A percentile compares a stretch with the other conserved stretches of the same genome.
These are phyloP conservation scores for Lactifluus piperatus DNA, from an alignment of 768 basidiomycete species.

Conservation along the genomic window DNA sequence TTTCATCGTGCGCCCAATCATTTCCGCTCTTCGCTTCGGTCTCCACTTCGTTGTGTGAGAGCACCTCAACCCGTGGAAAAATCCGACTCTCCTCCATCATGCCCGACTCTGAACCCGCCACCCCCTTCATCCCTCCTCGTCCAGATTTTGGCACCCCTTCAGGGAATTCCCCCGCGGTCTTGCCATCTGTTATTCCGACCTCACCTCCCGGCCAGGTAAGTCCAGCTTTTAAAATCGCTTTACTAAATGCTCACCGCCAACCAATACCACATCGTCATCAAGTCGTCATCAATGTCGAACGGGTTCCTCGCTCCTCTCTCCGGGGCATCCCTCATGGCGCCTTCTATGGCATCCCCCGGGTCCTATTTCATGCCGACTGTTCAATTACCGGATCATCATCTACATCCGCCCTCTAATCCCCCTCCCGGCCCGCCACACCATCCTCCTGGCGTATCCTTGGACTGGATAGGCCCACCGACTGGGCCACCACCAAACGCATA, in stretches of 20 bases:
- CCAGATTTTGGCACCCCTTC: slow-evolving; percentile 20
- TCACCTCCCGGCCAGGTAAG: slow-evolving; percentile 17
- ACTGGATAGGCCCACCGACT: slow-evolving; percentile 25
- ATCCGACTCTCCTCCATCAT: neutral
- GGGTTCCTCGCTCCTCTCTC: slow-evolving; percentile 15
- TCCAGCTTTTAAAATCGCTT: neutral
- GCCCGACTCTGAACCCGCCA: slow-evolving; percentile 19
- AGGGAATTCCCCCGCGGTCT: slow-evolving; percentile 19
- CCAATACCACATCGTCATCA: slow-evolving; percentile 1
- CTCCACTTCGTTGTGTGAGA: neutral
- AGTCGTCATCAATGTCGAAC: slow-evolving; percentile 15
- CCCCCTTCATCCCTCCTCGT: slow-evolving; percentile 28
- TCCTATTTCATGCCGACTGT: slow-evolving; percentile 29
- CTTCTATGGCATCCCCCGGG: slow-evolving; percentile 19
- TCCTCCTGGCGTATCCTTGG: slow-evolving; percentile 24
- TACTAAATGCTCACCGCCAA: neutral
- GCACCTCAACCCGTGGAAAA: slow-evolving; percentile 16
- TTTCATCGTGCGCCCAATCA: neutral
- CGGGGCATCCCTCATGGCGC: slow-evolving; percentile 19
- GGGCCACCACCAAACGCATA: slow-evolving; percentile 17
- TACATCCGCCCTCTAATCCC: neutral
- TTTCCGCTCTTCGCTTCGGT: slow-evolving; percentile 1
- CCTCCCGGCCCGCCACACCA: slow-evolving; percentile 13
- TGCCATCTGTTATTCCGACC: slow-evolving; percentile 25
- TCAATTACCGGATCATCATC: slow-evolving; percentile 21